Percentiles rank a stretch among this genome's conserved stretches.
These are phyloP conservation scores for Quercus ilex DNA, from an alignment of 306 rosid species.

Conservation along the genomic window DNA sequence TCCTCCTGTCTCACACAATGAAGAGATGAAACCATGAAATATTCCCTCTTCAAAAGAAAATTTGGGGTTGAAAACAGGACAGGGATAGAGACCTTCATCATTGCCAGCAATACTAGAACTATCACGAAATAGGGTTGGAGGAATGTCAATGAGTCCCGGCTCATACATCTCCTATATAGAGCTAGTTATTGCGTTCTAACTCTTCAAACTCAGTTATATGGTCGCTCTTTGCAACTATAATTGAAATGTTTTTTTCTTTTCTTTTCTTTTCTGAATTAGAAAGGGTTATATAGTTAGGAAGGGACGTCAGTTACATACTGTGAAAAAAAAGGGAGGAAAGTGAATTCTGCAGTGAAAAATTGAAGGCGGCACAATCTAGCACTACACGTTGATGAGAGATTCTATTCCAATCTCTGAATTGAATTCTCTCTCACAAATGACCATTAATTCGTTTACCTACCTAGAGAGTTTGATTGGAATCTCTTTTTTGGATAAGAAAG, in stretches of 20 bases:
- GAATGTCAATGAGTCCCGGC: neutral
- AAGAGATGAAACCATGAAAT: neutral
- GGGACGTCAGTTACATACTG: slow-evolving; percentile 15
- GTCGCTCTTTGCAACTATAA: neutral
- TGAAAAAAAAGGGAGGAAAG: neutral
- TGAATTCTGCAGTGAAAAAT: neutral
- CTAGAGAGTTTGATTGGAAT: neutral
- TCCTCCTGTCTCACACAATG: slow-evolving; percentile 6
- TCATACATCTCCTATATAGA: neutral
- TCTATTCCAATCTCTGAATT: slow-evolving; percentile 16
- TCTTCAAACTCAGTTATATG: neutral
- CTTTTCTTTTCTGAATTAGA: neutral
- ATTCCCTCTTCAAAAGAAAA: slow-evolving; percentile 18
- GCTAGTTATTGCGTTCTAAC: slow-evolving; percentile 2
- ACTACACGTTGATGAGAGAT: slow-evolving; percentile 5
- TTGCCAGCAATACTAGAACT: neutral
- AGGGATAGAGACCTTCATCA: neutral
- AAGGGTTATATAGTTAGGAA: neutral
- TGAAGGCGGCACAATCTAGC: neutral
- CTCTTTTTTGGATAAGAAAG: slow-evolving; percentile 10
- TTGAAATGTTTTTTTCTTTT: neutral
- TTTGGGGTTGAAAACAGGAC: slow-evolving; percentile 5
- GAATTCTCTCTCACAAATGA: neutral
- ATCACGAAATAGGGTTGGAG: neutral
- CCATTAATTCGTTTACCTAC: neutral